Base-by-base conservation (phyloP, 331 rosid species). In the Phaseolus coccineus region DNA sequence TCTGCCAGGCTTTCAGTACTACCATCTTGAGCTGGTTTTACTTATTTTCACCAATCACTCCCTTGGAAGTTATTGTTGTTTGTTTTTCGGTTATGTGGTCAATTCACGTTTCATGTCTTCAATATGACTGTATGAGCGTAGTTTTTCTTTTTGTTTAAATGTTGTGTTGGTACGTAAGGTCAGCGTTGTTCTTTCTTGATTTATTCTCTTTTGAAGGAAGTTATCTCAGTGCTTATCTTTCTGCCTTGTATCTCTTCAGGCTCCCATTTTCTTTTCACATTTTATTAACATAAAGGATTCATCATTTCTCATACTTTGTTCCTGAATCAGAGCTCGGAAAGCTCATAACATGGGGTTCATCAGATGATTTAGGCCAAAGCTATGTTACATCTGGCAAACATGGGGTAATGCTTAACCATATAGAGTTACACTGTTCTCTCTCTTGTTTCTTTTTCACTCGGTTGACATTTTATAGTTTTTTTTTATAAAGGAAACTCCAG, bases 281-380 rank as follows among this genome's bases (percentile, higher is more conserved):
- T 27, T 27, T 25, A 58, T 27, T 58, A 24, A 24, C 16, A 5
- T 11, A 58, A 63, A 63, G 27, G 27, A 33, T 33, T 33, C 46
- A 33, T 33, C 3, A 13, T 27, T 73, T 63, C 64, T 81, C 2
- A 37, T 39, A 19, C 62, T 56, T 77, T 50, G 6, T 68, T 76
- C 74, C 68, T 84, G 51, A 33, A 82, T 33, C 90, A 96, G 99
- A 85, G 42, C 80, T 85, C 77, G 97, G 98, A 77, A 96, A 96
- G 85, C 97, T 96, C 77, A 96, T 93, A 53, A 96, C 99, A 48
- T 95, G 99, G 99, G 99, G 99, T 42, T 91, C 99, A 59, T 93
- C 99, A 14, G 99, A 93, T 88, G 99, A 96, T 89, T 84, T 96
- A 61, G 99, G 99, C 48, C 99, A 96, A 85, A 96, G 98, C 89